Evolutionary conservation across 2,329 filamentous ascomycete genomes (phyloP), one percentile per base, ranked within the genome.

Genomic region (Cladophialophora immunda): DNA sequence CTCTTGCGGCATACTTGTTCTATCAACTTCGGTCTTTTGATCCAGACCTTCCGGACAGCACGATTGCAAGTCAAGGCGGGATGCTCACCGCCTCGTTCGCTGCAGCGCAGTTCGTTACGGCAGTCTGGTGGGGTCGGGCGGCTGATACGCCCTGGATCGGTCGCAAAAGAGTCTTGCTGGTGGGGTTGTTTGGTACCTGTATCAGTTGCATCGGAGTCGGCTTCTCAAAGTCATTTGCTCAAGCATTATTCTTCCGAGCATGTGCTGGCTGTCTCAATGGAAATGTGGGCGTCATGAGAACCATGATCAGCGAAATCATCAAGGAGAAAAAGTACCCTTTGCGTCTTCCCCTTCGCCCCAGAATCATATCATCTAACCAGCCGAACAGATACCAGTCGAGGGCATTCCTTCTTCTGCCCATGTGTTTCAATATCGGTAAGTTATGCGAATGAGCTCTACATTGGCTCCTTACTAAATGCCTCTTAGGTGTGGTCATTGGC

Each of bases 1-100:
- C 89, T 13, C 78, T 93, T 8, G 86, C 91, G 78, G 86, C 91
- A 1, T 96, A 96, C 78, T 89, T 96, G 83, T 96, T 92, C 79
- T 96, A 94, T 78, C 92, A 95, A 77, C 86, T 97, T n/a, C 89
- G 88, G 72, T 94, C 90, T 66, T 94, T 97, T 73, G 84, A 91
- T 27, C 83, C 83, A 2, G 82, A 79, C 25, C 77, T 85, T 22
- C 80, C 85, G 2, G 85, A 89, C 62, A 84, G 84, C 1, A 88
- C 86, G 1, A 93, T 97, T 71, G 87, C 93, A 0, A 84, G 85
- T 22, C 92, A 95, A 76, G 91, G 91, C 0, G 93, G 93, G 45
- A 80, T 96, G 2, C 82, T 97, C 27, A 88, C 92, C 56, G 92
- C 90, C 13, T 89, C 89, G 45, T 97, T 97, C 75, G 94, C 91